These are phyloP conservation scores for Geosmithia flava DNA, from an alignment of 2,329 filamentous ascomycete genomes.

Conservation along the genomic window DNA sequence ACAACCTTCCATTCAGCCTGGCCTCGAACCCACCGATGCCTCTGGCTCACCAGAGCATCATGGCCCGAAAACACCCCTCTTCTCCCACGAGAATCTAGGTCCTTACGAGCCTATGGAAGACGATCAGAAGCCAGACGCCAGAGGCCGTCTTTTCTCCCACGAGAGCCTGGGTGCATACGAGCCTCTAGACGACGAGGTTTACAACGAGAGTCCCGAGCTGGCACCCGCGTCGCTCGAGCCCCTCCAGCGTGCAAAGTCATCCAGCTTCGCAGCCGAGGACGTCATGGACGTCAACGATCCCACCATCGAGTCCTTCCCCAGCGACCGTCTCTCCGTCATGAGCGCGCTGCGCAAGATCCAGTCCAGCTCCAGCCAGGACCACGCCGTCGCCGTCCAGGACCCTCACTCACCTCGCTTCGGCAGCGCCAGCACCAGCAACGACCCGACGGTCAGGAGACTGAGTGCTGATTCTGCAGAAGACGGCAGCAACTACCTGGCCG, in stretches of 20 bases:
- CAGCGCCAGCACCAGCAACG: slow-evolving; percentile 12
- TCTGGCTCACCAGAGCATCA: neutral
- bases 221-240: neutral
- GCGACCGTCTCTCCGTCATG: slow-evolving; percentile 28
- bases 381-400: slow-evolving; percentile 6
- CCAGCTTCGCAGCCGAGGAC: neutral
- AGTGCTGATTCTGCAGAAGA: slow-evolving; percentile 26
- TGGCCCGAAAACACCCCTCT: neutral
- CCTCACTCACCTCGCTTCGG: slow-evolving; percentile 21
- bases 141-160: slow-evolving; percentile 32
- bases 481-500: slow-evolving; percentile 15
- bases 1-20: neutral
- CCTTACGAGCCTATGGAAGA: neutral
- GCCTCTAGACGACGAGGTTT: slow-evolving; percentile 15
- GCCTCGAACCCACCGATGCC: neutral
- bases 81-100: neutral
- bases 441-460: slow-evolving; percentile 9
- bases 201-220: slow-evolving; percentile 9
- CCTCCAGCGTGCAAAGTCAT: neutral
- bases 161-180: slow-evolving; percentile 30
- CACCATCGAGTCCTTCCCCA: slow-evolving; percentile 34
- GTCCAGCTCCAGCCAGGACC: slow-evolving; percentile 27
- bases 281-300: slow-evolving; percentile 29
- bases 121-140: slow-evolving; percentile 4
- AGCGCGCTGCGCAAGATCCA: slow-evolving; percentile 31